Evolutionary conservation across 352 stramenopile species (phyloP), one percentile per base, ranked within the genome.

Genomic region (Globisporangium emineosum): DNA sequence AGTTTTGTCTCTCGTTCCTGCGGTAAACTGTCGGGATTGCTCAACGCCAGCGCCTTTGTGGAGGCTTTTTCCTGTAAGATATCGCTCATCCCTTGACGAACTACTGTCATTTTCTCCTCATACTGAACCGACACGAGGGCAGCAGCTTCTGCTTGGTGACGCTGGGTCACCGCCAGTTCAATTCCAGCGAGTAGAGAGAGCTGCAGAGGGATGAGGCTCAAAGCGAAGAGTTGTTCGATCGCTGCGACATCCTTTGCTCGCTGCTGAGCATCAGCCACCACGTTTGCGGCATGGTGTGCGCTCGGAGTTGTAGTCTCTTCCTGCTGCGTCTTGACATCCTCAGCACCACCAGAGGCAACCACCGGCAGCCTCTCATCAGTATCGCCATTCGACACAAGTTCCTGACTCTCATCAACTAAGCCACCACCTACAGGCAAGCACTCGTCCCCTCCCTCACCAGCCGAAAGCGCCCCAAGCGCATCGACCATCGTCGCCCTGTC

Each of bases 141-240:
- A 3, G 70, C 65, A 12, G 73, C 67, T 35, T 93, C 82, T 2
- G 69, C 57, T 33, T 88, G 73, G n/a, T 93, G 82, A 7, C 82
- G 73, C 50, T 70, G 62, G 21, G 67, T 77, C 45, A 90, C 71
- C 5, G 89, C 73, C 27, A 88, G 55, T 56, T 91, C 79, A 17
- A 93, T 70, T 0, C 71, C 82, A 27, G 64, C 70, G 29, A 91
- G 62, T 9, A 91, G 61, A 19, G 81, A 75, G 33, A 91, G 51
- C 32, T 88, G 83, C 1, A 60, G 50, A 8, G 84, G 79, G 4
- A 91, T 57, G 25, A 91, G 60, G 0, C 67, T 69, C 47, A 77
- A 71, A 17, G 68, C 68, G 43, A 93, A 79, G 8, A 93, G 65
- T 32, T 87, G 74, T 43, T 88, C 77, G n/a, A 91, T 69, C 12